A percentile compares a stretch with the other conserved stretches of the same genome.
These are phyloP conservation scores for Corylus heterophylla DNA, from an alignment of 306 rosid genomes.

Conservation along the genomic window DNA sequence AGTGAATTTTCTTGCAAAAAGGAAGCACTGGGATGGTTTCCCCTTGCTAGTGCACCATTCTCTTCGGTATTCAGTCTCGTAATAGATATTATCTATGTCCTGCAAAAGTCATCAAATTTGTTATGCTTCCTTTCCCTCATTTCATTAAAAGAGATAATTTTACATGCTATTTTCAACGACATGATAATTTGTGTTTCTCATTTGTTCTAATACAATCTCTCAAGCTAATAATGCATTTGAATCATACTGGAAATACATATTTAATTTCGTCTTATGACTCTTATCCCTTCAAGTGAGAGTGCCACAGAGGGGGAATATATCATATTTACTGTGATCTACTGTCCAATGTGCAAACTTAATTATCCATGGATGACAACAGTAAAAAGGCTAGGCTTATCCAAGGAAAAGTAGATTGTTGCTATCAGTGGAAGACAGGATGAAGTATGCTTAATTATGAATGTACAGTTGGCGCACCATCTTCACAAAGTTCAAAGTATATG, in stretches of 20 bases:
- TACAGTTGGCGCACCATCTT: not conserved
- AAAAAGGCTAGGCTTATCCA: not conserved
- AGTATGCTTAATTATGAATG: not conserved
- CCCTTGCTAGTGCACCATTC: constrained; percentile 96
- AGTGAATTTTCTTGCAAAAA: constrained; percentile 91
- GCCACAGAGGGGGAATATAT: not conserved
- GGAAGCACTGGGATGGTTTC: constrained; percentile 86
- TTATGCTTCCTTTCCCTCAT: constrained; percentile 8
- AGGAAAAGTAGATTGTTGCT: not conserved
- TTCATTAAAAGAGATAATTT: constrained; percentile 5
- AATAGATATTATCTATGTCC: constrained; percentile 87
- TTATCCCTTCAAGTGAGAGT: not conserved
- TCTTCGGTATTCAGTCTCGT: constrained; percentile 90
- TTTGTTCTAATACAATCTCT: not conserved
- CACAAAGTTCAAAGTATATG: not conserved
- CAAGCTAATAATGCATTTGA: not conserved
- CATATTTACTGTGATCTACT: not conserved
- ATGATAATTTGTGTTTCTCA: not conserved
- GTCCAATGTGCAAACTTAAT: not conserved
- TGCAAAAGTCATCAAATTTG: constrained; percentile 36
- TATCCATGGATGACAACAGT: not conserved
- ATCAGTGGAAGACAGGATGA: not conserved
- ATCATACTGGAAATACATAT: not conserved
- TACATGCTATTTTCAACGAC: constrained; percentile 8
- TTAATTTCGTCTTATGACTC: not conserved